Conservation (phyloP, 139 green algal species). For the Chlorella sp. region DNA sequence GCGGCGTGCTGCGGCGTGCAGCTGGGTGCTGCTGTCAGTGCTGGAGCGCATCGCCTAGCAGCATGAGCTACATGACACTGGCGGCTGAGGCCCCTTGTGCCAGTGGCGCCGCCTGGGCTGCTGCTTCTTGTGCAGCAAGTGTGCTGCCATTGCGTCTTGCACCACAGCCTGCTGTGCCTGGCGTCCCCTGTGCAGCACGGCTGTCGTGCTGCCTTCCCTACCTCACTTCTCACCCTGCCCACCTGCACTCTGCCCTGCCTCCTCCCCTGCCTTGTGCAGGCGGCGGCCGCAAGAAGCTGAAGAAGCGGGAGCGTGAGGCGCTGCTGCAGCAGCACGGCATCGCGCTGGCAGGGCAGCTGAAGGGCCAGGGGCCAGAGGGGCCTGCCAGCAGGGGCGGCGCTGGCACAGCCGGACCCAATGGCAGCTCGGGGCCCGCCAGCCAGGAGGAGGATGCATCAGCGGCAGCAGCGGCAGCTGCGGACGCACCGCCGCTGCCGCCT, state of each 20-base stretch:
- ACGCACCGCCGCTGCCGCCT: not conserved
- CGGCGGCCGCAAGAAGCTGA: conserved; percentile 66
- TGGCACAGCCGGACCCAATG: not conserved
- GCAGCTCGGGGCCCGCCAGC: not conserved
- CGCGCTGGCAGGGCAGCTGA: not conserved
- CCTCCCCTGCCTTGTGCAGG: not conserved
- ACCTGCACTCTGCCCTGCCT: not conserved
- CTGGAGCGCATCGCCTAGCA: too few relatives aligned
- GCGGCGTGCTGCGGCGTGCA: too few relatives aligned
- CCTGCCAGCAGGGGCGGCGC: not conserved
- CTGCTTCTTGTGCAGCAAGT: too few relatives aligned
- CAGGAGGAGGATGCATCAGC: not conserved
- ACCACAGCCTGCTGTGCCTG: too few relatives aligned
- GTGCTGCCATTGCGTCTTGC: too few relatives aligned
- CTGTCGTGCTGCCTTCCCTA: too few relatives aligned
- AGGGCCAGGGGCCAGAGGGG: not conserved
- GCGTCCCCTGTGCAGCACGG: too few relatives aligned
- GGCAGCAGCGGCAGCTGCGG: not conserved
- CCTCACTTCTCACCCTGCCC: not conserved
- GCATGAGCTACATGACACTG: too few relatives aligned
- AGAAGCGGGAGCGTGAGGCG: conserved; percentile 23
- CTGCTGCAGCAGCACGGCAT: conserved; percentile 16
- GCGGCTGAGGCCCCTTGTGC: too few relatives aligned
- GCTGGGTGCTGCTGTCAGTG: too few relatives aligned
- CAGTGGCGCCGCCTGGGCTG: too few relatives aligned